A percentile compares a stretch with the other conserved stretches of the same genome.
Evolutionary conservation across 2,329 filamentous ascomycete species (phyloP).

Genomic region (Didymella exigua): DNA sequence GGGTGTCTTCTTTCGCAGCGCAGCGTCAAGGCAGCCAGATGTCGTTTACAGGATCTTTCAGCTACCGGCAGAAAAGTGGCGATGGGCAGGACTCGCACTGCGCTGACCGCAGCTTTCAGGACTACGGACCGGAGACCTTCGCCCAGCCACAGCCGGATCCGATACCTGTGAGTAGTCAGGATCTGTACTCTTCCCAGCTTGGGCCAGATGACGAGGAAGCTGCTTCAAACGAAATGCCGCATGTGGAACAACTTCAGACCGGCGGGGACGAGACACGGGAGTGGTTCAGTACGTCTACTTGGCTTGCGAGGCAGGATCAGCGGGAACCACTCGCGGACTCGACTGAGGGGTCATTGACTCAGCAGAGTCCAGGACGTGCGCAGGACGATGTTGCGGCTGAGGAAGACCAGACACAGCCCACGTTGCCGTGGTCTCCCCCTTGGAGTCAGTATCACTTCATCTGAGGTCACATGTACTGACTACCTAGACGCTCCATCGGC

Average conservation of each 20-base stretch:
- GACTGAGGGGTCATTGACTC: too few relatives aligned
- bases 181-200: slow-evolving; percentile 1
- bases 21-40: not conserved
- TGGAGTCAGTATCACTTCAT: not conserved
- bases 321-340: not conserved
- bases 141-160: slow-evolving; percentile 10
- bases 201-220: not conserved
- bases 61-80: not conserved
- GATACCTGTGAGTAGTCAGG: slow-evolving; percentile 5
- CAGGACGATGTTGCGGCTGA: too few relatives aligned
- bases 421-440: not conserved
- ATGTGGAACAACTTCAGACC: not conserved
- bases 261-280: not conserved
- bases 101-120: slow-evolving; percentile 1
- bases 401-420: slow-evolving; percentile 10
- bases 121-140: not conserved
- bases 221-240: not conserved
- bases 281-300: not conserved
- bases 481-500: not conserved
- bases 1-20: not conserved
- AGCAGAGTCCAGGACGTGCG: too few relatives aligned
- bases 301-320: not conserved
- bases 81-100: not conserved
- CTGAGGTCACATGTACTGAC: not conserved
- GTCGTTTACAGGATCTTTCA: slow-evolving; percentile 6